phyloP scores from a whole-genome alignment of 768 basidiomycete genomes.

The Naganishia kalamii region DNA sequence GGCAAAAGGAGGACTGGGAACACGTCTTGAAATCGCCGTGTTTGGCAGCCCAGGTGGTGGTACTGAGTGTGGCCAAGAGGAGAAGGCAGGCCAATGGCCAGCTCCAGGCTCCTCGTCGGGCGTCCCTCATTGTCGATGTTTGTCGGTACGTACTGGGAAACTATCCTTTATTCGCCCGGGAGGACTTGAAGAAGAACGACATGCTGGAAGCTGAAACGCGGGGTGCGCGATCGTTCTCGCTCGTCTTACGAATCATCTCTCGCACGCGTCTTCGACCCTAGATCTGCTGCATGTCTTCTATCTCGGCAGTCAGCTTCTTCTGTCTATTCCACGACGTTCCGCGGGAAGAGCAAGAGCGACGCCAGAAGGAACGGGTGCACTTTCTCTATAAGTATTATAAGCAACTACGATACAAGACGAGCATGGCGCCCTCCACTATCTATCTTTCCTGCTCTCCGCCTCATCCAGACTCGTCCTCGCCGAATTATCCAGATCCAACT shows the following conservation, averaged over 20 bases:
- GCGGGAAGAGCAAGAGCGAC: too few species aligned
- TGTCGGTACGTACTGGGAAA: too few species aligned
- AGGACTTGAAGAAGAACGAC: too few species aligned
- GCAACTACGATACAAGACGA: too few species aligned
- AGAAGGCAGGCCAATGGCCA: constrained; percentile 13
- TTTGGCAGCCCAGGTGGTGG: constrained; percentile 46
- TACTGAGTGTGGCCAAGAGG: not conserved
- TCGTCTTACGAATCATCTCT: not conserved
- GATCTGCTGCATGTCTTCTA: too few species aligned
- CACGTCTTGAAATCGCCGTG: constrained; percentile 89
- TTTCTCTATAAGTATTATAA: too few species aligned
- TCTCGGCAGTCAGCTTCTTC: too few species aligned
- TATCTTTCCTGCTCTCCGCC: constrained; percentile 10
- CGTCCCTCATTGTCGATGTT: not conserved
- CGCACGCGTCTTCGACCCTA: not conserved
- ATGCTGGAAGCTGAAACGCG: not conserved
- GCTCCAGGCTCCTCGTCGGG: not conserved
- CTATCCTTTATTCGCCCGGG: too few species aligned
- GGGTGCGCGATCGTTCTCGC: not conserved
- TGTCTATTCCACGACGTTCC: too few species aligned
- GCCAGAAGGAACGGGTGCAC: too few species aligned
- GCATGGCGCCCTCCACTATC: not conserved
- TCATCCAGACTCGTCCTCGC: not conserved
- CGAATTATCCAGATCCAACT: not conserved
- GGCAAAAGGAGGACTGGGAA: constrained; percentile 88